Base-by-base conservation (phyloP, 345 rosid genomes). In the Psidium friedrichsthalianum region DNA sequence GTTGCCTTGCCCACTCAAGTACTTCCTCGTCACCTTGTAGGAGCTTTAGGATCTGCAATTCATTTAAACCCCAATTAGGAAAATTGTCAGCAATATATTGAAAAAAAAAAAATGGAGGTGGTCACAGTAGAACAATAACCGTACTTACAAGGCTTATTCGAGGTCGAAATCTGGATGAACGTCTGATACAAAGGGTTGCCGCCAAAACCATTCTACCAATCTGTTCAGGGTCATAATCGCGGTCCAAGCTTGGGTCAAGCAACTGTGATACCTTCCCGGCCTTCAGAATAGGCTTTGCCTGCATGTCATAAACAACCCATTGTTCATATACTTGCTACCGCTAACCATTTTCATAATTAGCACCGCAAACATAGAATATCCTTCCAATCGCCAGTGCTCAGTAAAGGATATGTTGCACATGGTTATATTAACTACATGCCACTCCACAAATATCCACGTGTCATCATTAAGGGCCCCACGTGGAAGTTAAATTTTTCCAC, bases 261-360 rank as follows among this genome's bases (percentile, higher is more conserved):
- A 98, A 87, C 85, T 93, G 91, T 11, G 93, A 91, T 88, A 89
- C 84, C 89, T 93, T 91, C 36, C 94, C 95, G 74, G 90, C 92
- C 86, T 90, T 94, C 74, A 98, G 85, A 87, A 98, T 92, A 82
- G 97, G 99, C 83, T 90, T 95, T 83, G 99, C 99, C 98, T 95
- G 91, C 55, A 88, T 81, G 74, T 86, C 81, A 89, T 49, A 18
- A 20, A 18, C 78, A 69, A 69, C 11, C 47, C 47, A 18, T 47
- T 42, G 11, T 22, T 36, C 80, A 69, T 69, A 69, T 20, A 36
- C 10, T 18, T 36, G 80, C 80, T 69, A 36, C 47, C 25, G 1
- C 12, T 5, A 20, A 21, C 25, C 47, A 69, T 1, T 69, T 69
- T 36, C 80, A 69, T 18, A 64, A 61, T 7, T 29, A 29, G 42